Base-by-base conservation (phyloP, 805 yeast species). In the Ogataea philodendri region DNA sequence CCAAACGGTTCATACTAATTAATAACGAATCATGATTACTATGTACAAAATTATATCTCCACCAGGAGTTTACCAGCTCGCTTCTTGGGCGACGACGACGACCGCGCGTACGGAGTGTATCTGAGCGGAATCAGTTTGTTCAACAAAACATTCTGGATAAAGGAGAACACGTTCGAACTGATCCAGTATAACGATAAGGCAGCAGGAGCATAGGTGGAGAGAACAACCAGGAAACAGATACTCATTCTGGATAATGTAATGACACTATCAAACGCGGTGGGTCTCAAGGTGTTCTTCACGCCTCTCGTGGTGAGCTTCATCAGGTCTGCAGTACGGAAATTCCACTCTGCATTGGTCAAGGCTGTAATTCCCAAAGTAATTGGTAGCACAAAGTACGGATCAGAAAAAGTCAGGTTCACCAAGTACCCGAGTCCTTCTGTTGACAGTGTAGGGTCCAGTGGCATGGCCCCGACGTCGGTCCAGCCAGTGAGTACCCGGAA, bases 121-220 rank as follows among this genome's bases (percentile, higher is more conserved):
- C 66, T 59, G 15, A 81, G 63, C 1, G 95, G 95, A 54, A 82
- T 62, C 22, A 68, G 59, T 48, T 66, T 63, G 52, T 89, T 93
- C 52, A 90, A 62, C 11, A 83, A 41, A 9, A 82, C 57, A 55
- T 89, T 90, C 51, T 90, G 97, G 0, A 74, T 42, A 41, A 85
- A 62, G 2, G 97, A 88, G 54, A 70, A 89, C 4, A 71, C 48
- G 54, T 87, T 89, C 0, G 96, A 87, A 29, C 90, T 78, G 19
- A 86, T 70, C 98, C 97, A 90, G 61, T 89, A 90, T n/a, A 87
- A 55, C 0, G 82, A 76, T 22, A 89, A 63, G 0, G 94, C 86
- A 18, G 81, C 66, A 0, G 97, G 95, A 0, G 95, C 94, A 51
- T 88, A 93, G 25, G 88, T 75, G 0, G 95, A 70, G 13, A 88